These are phyloP conservation scores for Tetrahymena elliotti DNA, from an alignment of 73 alveolate genomes.

Conservation along the genomic window DNA sequence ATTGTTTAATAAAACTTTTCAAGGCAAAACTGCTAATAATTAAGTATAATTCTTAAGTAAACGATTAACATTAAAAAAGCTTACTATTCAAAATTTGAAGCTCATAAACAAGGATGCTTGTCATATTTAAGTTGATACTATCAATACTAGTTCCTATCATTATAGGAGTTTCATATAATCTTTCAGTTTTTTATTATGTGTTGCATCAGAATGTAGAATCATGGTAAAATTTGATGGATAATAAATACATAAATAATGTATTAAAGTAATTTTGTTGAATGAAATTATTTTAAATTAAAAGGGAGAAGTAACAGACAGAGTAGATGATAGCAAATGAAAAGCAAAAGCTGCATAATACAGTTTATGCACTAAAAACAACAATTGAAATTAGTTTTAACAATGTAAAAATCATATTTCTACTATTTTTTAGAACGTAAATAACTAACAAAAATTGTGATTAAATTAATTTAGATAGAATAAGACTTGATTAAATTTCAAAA, in stretches of 20 bases:
- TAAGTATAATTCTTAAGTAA: too few relatives aligned
- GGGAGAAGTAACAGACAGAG: background rate
- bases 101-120: background rate
- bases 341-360: background rate
- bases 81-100: too few relatives aligned
- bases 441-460: background rate
- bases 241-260: too few relatives aligned
- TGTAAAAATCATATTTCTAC: background rate
- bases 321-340: background rate
- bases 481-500: background rate
- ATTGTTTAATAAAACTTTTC: too few relatives aligned
- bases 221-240: background rate
- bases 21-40: too few relatives aligned
- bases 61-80: too few relatives aligned
- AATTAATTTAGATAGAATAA: background rate
- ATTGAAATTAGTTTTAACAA: background rate
- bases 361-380: background rate
- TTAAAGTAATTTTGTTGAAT: background rate
- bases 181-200: background rate
- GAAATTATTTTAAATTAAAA: background rate
- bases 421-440: too few relatives aligned
- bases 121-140: background rate
- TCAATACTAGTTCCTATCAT: background rate
- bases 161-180: background rate
- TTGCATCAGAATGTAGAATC: background rate